Conservation (phyloP, 176 grass and related monocot species). For the Aegilops sharonensis region DNA sequence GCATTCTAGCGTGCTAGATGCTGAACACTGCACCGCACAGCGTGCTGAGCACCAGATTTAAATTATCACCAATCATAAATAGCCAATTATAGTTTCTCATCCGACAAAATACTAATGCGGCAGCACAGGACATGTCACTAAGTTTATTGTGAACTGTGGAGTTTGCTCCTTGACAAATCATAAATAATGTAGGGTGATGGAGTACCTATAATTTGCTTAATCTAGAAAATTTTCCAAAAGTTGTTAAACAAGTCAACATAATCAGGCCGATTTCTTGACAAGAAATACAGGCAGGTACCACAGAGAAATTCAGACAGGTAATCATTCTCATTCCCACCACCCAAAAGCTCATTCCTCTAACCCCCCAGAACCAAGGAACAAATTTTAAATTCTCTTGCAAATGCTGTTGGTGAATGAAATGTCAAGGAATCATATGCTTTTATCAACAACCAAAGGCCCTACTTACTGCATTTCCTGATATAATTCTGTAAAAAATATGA, state of each 20-base stretch:
- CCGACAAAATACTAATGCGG: background rate
- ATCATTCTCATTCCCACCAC: background rate
- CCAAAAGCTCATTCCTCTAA: slow-evolving; percentile 15
- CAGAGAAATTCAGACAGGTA: too few species aligned
- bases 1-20: background rate
- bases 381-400: too few species aligned
- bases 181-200: background rate
- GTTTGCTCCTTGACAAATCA: background rate
- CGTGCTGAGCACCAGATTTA: background rate
- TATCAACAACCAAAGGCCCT: background rate
- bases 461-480: background rate
- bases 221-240: too few species aligned
- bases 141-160: slow-evolving; percentile 1
- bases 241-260: background rate
- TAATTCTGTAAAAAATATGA: background rate
- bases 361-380: slow-evolving; percentile 12
- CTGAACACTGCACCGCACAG: background rate
- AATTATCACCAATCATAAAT: too few species aligned
- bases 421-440: background rate
- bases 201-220: too few species aligned
- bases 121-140: background rate
- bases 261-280: background rate
- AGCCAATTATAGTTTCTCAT: too few species aligned
- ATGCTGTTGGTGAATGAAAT: background rate
- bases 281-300: too few species aligned